Conservation (phyloP, 2,329 filamentous ascomycete species). For the Pyricularia sp. region DNA sequence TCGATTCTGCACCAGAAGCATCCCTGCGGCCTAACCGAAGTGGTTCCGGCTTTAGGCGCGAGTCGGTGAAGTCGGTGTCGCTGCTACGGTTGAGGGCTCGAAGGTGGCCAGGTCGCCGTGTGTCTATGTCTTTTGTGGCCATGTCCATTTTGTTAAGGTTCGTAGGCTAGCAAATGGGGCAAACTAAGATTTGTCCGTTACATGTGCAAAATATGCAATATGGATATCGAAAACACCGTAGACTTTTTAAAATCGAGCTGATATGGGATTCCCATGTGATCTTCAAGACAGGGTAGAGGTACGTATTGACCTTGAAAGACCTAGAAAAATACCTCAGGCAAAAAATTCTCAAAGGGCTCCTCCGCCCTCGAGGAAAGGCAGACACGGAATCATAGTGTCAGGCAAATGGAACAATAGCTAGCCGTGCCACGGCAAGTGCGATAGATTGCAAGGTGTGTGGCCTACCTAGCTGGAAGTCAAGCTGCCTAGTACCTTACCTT, state of each 20-base stretch:
- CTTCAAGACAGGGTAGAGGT: not conserved
- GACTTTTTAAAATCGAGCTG: not conserved
- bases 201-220: not conserved
- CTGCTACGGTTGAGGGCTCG: not conserved
- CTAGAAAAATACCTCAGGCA: not conserved
- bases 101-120: not conserved
- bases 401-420: too few species aligned
- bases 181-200: not conserved
- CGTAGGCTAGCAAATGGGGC: not conserved
- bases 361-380: too few species aligned
- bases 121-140: not conserved
- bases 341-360: not conserved
- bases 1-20: constrained; percentile 1
- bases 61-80: constrained; percentile 7
- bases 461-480: not conserved
- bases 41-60: constrained; percentile 11
- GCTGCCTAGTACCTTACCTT: too few species aligned
- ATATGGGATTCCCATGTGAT: too few species aligned
- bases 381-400: too few species aligned
- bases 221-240: not conserved
- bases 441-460: not conserved
- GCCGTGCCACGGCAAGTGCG: not conserved
- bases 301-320: not conserved
- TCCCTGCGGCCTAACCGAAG: constrained; percentile 11
- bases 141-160: not conserved